A percentile compares a stretch with the other conserved stretches of the same genome.
These are phyloP conservation scores for Phytophthora fragariaefolia DNA, from an alignment of 352 stramenopile genomes.

Conservation along the genomic window DNA sequence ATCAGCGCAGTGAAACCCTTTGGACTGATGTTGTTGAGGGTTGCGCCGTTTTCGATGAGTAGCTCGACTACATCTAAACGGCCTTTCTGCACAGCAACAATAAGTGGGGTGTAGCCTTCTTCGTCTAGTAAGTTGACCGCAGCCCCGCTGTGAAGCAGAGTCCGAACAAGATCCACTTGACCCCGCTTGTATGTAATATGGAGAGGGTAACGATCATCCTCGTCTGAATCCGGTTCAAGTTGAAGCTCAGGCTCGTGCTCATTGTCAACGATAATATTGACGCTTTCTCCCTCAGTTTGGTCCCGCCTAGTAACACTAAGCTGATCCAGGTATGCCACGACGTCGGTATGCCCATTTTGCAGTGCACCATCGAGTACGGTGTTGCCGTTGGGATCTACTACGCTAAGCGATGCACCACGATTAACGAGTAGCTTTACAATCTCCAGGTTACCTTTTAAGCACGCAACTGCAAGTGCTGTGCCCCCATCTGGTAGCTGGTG, in stretches of 20 bases:
- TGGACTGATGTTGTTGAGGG: background rate
- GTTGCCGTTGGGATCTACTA: background rate
- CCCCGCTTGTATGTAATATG: background rate
- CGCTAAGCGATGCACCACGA: background rate
- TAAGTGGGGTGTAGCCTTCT: background rate
- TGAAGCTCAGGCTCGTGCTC: background rate
- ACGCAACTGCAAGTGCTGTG: background rate
- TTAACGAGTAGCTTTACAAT: background rate
- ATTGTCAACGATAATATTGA: background rate
- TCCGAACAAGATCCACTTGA: background rate
- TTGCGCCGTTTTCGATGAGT: background rate
- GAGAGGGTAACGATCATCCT: background rate
- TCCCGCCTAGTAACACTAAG: no score
- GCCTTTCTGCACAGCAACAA: background rate
- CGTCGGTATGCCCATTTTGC: background rate
- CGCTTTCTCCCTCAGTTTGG: no score
- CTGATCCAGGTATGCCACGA: background rate
- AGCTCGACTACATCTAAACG: background rate
- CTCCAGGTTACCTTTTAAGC: background rate
- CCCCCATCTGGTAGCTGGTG: background rate
- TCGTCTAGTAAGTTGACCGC: background rate
- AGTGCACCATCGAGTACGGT: background rate
- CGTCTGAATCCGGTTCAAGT: background rate
- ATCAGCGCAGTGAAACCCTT: background rate
- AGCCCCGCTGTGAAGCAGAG: background rate